A percentile compares a stretch with the other conserved stretches of the same genome.
These are phyloP conservation scores for Globisporangium abappressorium DNA, from an alignment of 352 stramenopile species.

Conservation along the genomic window DNA sequence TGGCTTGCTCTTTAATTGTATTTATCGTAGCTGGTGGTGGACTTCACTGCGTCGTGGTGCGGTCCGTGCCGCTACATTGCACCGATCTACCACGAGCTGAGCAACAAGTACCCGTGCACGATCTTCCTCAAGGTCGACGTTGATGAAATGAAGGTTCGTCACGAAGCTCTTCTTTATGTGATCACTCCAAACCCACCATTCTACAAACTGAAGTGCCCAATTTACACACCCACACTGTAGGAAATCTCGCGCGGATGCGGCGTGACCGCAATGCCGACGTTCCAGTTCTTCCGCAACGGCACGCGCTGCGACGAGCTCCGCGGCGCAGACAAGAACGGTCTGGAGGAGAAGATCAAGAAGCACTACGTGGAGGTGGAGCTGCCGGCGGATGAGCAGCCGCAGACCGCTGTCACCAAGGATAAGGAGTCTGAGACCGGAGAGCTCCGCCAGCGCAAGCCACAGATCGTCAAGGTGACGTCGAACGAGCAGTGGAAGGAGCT, in stretches of 20 bases:
- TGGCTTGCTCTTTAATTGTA: neutral
- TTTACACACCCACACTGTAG: conserved; percentile 16
- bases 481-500: conserved; percentile 55
- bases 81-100: conserved; percentile 84
- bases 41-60: conserved; percentile 90
- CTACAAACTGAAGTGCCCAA: neutral
- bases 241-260: conserved; percentile 62
- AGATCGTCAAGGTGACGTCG: conserved; percentile 43
- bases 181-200: too few species aligned
- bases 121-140: conserved; percentile 91
- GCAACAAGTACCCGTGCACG: conserved; percentile 77
- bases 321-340: conserved; percentile 68
- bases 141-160: conserved; percentile 64
- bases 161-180: neutral
- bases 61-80: conserved; percentile 83
- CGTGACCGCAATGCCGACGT: conserved; percentile 94
- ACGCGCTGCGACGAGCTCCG: conserved; percentile 87
- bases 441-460: conserved; percentile 60
- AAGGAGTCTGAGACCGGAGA: conserved; percentile 16
- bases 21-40: conserved; percentile 55
- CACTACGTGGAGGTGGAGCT: conserved; percentile 80
- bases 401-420: conserved; percentile 14
- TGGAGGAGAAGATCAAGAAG: conserved; percentile 67
- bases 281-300: conserved; percentile 92
- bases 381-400: conserved; percentile 55